phyloP scores from a whole-genome alignment of 805 yeast species.

The Metahyphopichia silvanorum region DNA sequence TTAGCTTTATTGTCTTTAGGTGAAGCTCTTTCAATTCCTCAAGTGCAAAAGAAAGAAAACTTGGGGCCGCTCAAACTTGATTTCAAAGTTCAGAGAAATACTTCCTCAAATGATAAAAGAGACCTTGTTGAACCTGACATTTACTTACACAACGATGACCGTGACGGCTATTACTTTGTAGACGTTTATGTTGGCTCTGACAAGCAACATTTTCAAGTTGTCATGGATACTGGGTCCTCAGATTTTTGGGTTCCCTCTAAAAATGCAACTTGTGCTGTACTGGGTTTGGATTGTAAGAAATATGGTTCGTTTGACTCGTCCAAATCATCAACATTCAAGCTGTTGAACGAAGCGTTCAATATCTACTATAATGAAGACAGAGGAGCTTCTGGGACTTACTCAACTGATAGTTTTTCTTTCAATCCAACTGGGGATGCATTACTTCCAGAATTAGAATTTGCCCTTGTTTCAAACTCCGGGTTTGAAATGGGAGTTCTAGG shows the following conservation, averaged over 20 bases:
- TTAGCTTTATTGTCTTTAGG: no score
- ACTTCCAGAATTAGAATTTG: constrained; percentile 7
- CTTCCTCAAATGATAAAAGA: no score
- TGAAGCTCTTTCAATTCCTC: no score
- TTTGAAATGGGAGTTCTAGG: constrained; percentile 17
- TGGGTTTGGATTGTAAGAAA: constrained; percentile 3
- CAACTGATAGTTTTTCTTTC: constrained; percentile 19
- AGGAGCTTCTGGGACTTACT: constrained; percentile 45
- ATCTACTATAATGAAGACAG: constrained; percentile 41
- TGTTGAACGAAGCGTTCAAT: constrained; percentile 3
- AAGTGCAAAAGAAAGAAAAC: no score
- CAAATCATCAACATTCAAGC: constrained; percentile 27
- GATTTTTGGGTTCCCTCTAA: constrained; percentile 20
- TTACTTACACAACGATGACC: no score
- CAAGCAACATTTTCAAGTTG: constrained; percentile 12
- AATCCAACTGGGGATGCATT: constrained; percentile 1
- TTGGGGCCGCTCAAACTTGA: no score
- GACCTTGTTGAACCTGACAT: no score
- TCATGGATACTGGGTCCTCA: constrained; percentile 23
- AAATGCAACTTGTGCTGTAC: not conserved
- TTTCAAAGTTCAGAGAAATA: no score
- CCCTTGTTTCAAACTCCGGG: constrained; percentile 6
- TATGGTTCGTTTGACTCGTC: constrained; percentile 38
- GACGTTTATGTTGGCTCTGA: constrained; percentile 10
- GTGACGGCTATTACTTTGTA: no score